A percentile compares a stretch with the other conserved stretches of the same genome.
Conservation (phyloP, 148 eudicot genomes). For the Heliamphora exappendiculata region DNA sequence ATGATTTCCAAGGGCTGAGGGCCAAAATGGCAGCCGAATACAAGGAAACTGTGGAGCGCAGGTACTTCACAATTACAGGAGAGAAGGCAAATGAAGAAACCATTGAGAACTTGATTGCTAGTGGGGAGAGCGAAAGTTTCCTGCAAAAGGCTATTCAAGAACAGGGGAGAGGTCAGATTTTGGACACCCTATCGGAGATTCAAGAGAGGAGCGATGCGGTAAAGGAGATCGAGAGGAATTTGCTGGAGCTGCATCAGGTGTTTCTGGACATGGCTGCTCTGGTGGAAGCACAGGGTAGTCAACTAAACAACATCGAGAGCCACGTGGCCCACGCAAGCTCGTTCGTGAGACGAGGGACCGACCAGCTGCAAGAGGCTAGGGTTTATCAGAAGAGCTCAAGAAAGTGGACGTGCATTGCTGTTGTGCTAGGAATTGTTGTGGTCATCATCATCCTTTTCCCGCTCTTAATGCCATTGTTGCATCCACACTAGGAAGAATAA, state of each 20-base stretch:
- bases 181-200: conserved; percentile 15
- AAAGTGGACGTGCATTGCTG: conserved; percentile 14
- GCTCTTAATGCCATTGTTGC: not conserved
- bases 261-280: conserved; percentile 25
- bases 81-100: conserved; percentile 21
- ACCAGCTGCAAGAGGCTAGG: conserved; percentile 16
- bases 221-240: conserved; percentile 16
- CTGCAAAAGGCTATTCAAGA: conserved; percentile 18
- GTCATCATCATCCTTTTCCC: not conserved
- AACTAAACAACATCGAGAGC: conserved; percentile 20
- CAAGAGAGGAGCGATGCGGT: conserved; percentile 19
- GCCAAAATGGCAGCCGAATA: conserved; percentile 17
- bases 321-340: conserved; percentile 21
- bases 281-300: conserved; percentile 20
- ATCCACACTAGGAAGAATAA: too few species aligned
- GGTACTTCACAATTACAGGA: conserved; percentile 22
- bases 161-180: conserved; percentile 15
- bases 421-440: not conserved
- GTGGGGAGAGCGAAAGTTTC: conserved; percentile 15
- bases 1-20: conserved; percentile 18
- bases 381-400: conserved; percentile 16
- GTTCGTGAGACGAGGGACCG: conserved; percentile 21
- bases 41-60: conserved; percentile 20
- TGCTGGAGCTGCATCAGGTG: conserved; percentile 17
- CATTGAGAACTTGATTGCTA: conserved; percentile 11